Conservation (phyloP, 768 basidiomycete species). For the Hericium erinaceus region DNA sequence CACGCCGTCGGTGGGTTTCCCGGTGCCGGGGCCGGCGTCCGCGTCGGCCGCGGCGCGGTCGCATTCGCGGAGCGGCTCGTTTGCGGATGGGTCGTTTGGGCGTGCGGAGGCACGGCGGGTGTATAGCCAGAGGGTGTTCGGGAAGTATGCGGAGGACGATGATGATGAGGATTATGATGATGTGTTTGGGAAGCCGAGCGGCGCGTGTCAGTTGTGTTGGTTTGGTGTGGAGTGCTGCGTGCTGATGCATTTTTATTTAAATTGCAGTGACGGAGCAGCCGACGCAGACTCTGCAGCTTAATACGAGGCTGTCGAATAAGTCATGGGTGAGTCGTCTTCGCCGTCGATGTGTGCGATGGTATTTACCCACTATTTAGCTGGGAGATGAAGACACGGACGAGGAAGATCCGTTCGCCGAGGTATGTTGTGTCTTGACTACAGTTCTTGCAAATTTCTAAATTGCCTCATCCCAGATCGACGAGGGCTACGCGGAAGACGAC, state of each 20-base stretch:
- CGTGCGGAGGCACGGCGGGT: constrained; percentile 50
- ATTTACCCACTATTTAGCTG: constrained; percentile 31
- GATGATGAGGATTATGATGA: constrained; percentile 87
- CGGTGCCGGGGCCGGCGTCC: constrained; percentile 10
- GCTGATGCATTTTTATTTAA: neutral
- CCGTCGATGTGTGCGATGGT: neutral
- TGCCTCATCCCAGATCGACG: constrained; percentile 60
- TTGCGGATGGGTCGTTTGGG: constrained; percentile 52
- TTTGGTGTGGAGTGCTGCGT: neutral
- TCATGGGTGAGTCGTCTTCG: constrained; percentile 58
- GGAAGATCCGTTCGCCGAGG: constrained; percentile 95
- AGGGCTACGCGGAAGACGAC: constrained; percentile 87
- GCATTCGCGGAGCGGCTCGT: constrained; percentile 16
- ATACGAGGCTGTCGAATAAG: constrained; percentile 78
- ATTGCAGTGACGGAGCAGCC: constrained; percentile 43
- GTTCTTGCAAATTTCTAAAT: constrained; percentile 1
- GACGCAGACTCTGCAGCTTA: constrained; percentile 73
- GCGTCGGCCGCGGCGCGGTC: constrained; percentile 29
- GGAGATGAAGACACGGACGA: constrained; percentile 82
- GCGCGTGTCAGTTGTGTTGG: constrained; percentile 41
- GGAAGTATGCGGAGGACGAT: constrained; percentile 82
- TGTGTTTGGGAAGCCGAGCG: constrained; percentile 76
- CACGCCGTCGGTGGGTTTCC: constrained; percentile 31
- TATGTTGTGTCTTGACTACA: constrained; percentile 18
- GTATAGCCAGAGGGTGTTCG: constrained; percentile 55